phyloP scores from a whole-genome alignment of 805 yeast genomes.

The Metschnikowia shivogae region DNA sequence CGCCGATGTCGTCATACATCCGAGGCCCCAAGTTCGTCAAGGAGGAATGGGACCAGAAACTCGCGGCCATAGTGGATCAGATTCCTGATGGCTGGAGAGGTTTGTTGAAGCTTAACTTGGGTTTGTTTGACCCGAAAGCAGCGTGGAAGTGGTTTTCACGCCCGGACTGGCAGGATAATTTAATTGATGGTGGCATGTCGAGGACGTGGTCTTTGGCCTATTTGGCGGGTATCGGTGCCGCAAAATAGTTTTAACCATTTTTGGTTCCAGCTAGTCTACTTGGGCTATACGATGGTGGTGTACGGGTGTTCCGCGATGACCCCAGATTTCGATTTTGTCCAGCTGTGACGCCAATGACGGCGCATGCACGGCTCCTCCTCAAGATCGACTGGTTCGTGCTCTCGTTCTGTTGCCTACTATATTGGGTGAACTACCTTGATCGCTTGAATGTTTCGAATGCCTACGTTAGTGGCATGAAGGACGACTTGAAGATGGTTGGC shows the following conservation, averaged over 20 bases:
- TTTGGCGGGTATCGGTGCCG: slow-evolving; percentile 49
- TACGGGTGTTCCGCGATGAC: not conserved
- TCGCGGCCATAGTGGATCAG: slow-evolving; percentile 40
- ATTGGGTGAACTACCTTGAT: slow-evolving; percentile 55
- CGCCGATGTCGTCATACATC: slow-evolving; percentile 61
- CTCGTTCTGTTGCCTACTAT: slow-evolving; percentile 38
- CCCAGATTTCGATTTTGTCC: slow-evolving; percentile 16
- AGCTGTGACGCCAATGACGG: slow-evolving; percentile 11
- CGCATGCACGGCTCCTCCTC: slow-evolving; percentile 18
- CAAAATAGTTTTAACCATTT: slow-evolving; percentile 4
- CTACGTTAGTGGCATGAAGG: slow-evolving; percentile 65
- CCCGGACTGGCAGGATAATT: slow-evolving; percentile 46
- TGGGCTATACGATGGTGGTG: not conserved
- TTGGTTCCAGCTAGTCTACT: too few species aligned
- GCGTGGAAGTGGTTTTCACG: slow-evolving; percentile 46
- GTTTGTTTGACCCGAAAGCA: slow-evolving; percentile 62
- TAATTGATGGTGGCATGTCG: slow-evolving; percentile 81
- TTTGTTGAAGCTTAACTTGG: slow-evolving; percentile 66
- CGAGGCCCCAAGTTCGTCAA: slow-evolving; percentile 50
- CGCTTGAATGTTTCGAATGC: slow-evolving; percentile 54
- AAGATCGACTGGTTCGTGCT: slow-evolving; percentile 42
- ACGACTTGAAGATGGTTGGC: slow-evolving; percentile 46
- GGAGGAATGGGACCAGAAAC: slow-evolving; percentile 60
- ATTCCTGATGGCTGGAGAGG: slow-evolving; percentile 73
- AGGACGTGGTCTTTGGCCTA: slow-evolving; percentile 82